Base-by-base conservation (phyloP, 2,329 filamentous ascomycete species). In the Pseudocercospora fuligena region DNA sequence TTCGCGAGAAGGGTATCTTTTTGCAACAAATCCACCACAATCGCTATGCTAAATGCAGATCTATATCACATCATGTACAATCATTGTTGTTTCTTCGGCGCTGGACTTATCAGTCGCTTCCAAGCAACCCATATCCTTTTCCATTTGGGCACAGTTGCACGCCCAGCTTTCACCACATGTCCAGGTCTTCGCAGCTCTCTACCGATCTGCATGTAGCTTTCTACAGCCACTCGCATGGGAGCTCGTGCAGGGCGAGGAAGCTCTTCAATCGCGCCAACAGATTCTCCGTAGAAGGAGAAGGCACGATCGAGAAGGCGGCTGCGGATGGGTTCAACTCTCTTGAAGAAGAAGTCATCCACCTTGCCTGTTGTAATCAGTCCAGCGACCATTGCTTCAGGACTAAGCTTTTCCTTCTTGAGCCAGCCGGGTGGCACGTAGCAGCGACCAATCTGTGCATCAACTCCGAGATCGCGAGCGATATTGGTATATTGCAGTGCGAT, bases 171-270 rank as follows among this genome's bases (percentile, higher is more conserved):
- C 3, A 83, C 77, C 31, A 76, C 70, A 66, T 81, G 82, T 8
- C 81, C 79, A 21, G 81, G 76, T 63, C 84, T 80, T 63, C 81
- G 78, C 27, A 91, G 73, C n/a, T 89, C 86, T 49, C 88, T 79
- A 14, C 89, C 90, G 74, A 92, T 92, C 75, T 91, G 89, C 86
- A 92, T 90, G 73, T 92, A 92, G 69, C 89, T 91, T 77, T 92
- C 89, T 0, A 92, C 88, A 0, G 89, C 89, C 5, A 91, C 89
- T 12, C 88, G 82, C 75, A 92, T 87, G 0, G 89, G 87, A 0
- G 86, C 88, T 69, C 87, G 82, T 0, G 86, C 87, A 72, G 89
- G 85, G 0, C 66, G 57, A 0, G 90, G 90, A 0, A 93, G 79
- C 68, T 84, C 78, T 58, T 89, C 84, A 70, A 93, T 91, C 0